phyloP scores from a whole-genome alignment of 2,329 filamentous ascomycete species.

The Alternaria novae-zelandiae region DNA sequence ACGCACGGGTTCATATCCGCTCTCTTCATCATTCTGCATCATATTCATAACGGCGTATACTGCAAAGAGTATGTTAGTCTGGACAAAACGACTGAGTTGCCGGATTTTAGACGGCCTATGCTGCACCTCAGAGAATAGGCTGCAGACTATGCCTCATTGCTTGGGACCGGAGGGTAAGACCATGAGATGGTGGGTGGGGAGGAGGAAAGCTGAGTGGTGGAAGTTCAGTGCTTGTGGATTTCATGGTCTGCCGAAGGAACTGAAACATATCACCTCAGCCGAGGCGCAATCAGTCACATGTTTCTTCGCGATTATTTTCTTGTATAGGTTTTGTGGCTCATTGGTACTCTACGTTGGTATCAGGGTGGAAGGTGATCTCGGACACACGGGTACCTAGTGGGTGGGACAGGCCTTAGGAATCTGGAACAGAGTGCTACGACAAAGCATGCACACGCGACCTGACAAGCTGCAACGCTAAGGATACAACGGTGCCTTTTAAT shows the following conservation, averaged over 20 bases:
- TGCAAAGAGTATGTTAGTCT: constrained; percentile 9
- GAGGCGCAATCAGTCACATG: background rate
- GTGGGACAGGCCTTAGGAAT: background rate
- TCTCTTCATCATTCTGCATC: constrained; percentile 36
- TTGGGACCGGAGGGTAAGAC: constrained; percentile 70
- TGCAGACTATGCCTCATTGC: constrained; percentile 15
- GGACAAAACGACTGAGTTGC: constrained; percentile 13
- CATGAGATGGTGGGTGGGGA: constrained; percentile 67
- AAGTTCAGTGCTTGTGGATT: constrained; percentile 24
- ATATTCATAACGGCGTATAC: constrained; percentile 18
- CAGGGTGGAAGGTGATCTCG: background rate
- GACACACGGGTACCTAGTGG: background rate
- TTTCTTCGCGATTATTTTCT: background rate
- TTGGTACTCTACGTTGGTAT: background rate
- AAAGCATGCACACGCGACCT: background rate
- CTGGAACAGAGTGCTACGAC: background rate
- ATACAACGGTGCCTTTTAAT: background rate
- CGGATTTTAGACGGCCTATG: constrained; percentile 22
- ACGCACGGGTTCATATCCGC: constrained; percentile 38
- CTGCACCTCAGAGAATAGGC: constrained; percentile 22
- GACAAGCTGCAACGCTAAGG: background rate
- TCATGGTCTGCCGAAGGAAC: constrained; percentile 19
- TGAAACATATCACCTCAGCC: constrained; percentile 4
- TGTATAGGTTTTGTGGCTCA: background rate
- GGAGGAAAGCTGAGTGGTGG: constrained; percentile 52